Percentiles rank a stretch among this genome's conserved stretches.
Evolutionary conservation across 2,329 filamentous ascomycete genomes (phyloP).

Genomic region (Colletotrichum ledebouriae): DNA sequence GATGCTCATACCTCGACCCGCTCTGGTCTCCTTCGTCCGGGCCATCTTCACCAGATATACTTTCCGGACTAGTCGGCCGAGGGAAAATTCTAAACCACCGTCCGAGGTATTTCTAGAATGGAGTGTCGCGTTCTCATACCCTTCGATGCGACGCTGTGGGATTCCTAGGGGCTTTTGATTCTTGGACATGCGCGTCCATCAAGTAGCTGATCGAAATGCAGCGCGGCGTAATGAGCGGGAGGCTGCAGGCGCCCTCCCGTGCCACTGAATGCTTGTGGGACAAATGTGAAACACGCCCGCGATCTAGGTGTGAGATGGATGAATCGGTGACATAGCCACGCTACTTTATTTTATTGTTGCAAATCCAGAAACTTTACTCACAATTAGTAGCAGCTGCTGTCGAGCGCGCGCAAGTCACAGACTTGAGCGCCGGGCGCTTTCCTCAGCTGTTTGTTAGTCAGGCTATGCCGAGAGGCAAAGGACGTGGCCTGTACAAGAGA

Average conservation of each 20-base stretch:
- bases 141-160: slow-evolving; percentile 1
- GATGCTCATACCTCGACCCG: background rate
- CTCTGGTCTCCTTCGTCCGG: background rate
- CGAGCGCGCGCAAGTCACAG: slow-evolving; percentile 12
- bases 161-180: background rate
- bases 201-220: slow-evolving; percentile 17
- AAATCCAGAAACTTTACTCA: slow-evolving; percentile 27
- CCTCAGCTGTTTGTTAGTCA: slow-evolving; percentile 22
- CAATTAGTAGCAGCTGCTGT: slow-evolving; percentile 8
- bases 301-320: slow-evolving; percentile 27
- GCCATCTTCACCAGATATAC: background rate
- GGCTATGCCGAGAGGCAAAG: slow-evolving; percentile 32
- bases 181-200: slow-evolving; percentile 8
- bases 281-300: slow-evolving; percentile 33
- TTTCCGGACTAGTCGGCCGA: slow-evolving; percentile 5
- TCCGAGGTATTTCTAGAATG: slow-evolving; percentile 2
- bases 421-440: slow-evolving; percentile 15
- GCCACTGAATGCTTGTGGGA: background rate
- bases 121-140: background rate
- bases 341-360: slow-evolving; percentile 8
- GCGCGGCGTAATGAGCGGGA: slow-evolving; percentile 1
- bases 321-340: background rate
- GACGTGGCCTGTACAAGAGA: slow-evolving; percentile 16
- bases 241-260: slow-evolving; percentile 1
- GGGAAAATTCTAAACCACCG: slow-evolving; percentile 7